Base-by-base conservation (phyloP, 495 filamentous ascomycete species). In the Penicillium canescens region DNA sequence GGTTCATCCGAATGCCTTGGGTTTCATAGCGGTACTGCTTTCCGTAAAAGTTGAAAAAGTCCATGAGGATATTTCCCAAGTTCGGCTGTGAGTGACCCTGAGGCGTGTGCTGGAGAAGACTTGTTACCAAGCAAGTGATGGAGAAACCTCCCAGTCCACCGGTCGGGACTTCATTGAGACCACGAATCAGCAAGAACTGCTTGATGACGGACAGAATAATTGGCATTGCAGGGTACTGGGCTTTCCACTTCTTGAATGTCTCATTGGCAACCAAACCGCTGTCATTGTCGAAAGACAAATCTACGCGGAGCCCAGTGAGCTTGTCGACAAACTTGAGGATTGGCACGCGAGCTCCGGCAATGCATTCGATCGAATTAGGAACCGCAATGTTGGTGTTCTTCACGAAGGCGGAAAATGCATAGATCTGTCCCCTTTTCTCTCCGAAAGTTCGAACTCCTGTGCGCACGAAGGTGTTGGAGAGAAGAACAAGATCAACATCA, bases 131-230 rank as follows among this genome's bases (percentile, higher is more conserved):
- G 72, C 95, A 98, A 37, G 88, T 96, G 46, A 96, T 87, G 1
- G 91, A 88, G 62, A 98, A 97, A 1, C 93, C 92, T 33, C 94
- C 95, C n/a, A 98, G 78, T 0, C 95, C 95, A 50, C 95, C 95
- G 39, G 82, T 86, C 16, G 86, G 84, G 3, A 95, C 91, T 66
- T 98, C 94, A 56, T 97, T 96, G 34, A 97, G 76, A 2, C 85
- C 89, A 38, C 92, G 82, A 82, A 98, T 92, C 14, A 87, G 74
- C 16, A 98, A 74, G 50, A 95, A 92, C 48, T 98, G 95, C 70
- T 98, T 98, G 70, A 98, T 83, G 21, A 98, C 56, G 0, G 89
- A 83, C 11, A 94, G 87, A 18, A 98, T 70, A 35, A 87, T 77
- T 2, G 89, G 89, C 89, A 98, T 91, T 2, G 80, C 83, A 0